Conservation (phyloP, 176 grass and related monocot species). For the Olyra latifolia region DNA sequence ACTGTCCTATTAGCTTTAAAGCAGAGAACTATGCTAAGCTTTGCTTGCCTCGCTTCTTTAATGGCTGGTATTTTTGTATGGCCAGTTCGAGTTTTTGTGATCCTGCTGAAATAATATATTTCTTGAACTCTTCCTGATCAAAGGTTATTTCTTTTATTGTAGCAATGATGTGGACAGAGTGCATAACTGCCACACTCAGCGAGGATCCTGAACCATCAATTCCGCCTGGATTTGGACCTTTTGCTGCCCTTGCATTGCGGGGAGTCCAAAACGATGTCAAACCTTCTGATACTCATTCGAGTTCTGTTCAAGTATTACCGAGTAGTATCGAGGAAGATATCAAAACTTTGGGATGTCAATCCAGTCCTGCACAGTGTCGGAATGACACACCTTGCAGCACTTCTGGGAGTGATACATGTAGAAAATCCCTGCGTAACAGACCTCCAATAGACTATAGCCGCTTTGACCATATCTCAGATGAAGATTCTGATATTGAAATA, state of each 20-base stretch:
- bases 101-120: neutral
- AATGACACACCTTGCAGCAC: slow-evolving; percentile 38
- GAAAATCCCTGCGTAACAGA: slow-evolving; percentile 65
- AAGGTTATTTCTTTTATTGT: slow-evolving; percentile 12
- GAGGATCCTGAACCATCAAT: slow-evolving; percentile 61
- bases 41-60: neutral
- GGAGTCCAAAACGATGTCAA: slow-evolving; percentile 39
- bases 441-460: slow-evolving; percentile 69
- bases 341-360: slow-evolving; percentile 23
- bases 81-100: neutral
- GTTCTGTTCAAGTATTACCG: slow-evolving; percentile 27
- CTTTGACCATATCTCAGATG: slow-evolving; percentile 47
- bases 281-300: slow-evolving; percentile 19
- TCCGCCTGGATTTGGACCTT: slow-evolving; percentile 77
- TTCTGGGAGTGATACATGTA: slow-evolving; percentile 39
- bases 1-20: neutral
- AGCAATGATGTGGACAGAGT: slow-evolving; percentile 69
- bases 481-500: slow-evolving; percentile 57
- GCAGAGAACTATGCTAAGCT: neutral
- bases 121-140: slow-evolving; percentile 22
- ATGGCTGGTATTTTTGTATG: neutral
- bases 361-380: slow-evolving; percentile 13
- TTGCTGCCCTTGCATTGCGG: slow-evolving; percentile 41
- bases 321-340: slow-evolving; percentile 12
- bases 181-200: slow-evolving; percentile 39